A percentile compares a stretch with the other conserved stretches of the same genome.
Conservation (phyloP, 495 filamentous ascomycete genomes). For the Monascus purpureus region DNA sequence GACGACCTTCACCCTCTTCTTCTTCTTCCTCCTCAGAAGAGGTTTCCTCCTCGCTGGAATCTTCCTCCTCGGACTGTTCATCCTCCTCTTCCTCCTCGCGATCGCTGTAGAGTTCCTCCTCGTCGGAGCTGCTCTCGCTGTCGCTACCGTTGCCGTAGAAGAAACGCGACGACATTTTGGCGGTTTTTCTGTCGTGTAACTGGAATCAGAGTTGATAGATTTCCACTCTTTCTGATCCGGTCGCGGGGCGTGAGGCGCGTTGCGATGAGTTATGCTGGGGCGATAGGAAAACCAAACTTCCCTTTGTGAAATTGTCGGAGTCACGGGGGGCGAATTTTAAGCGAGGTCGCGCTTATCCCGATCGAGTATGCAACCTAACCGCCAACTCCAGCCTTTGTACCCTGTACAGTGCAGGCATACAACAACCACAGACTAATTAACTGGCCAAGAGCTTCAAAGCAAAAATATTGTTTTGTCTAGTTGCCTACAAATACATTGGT, state of each 20-base stretch:
- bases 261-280: conserved; percentile 6
- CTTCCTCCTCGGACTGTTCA: conserved; percentile 53
- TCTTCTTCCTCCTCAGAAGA: conserved; percentile 45
- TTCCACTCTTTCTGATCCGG: too few species aligned
- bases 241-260: too few species aligned
- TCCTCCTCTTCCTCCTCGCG: conserved; percentile 50
- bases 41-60: conserved; percentile 61
- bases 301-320: conserved; percentile 7
- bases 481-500: conserved; percentile 1
- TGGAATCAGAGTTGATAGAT: too few species aligned
- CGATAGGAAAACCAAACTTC: conserved; percentile 8
- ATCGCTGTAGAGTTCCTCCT: conserved; percentile 79
- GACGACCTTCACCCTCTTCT: conserved; percentile 46
- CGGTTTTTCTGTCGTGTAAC: conserved; percentile 5
- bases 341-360: conserved; percentile 32
- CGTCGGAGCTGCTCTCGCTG: conserved; percentile 62
- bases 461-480: not conserved
- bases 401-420: too few species aligned
- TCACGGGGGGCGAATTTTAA: conserved; percentile 35
- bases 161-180: conserved; percentile 64
- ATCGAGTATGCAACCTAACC: conserved; percentile 15
- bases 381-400: too few species aligned
- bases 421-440: too few species aligned
- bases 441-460: not conserved
- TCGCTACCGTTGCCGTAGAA: conserved; percentile 89